phyloP scores from a whole-genome alignment of 768 basidiomycete genomes.

The Podaxis sp. region DNA sequence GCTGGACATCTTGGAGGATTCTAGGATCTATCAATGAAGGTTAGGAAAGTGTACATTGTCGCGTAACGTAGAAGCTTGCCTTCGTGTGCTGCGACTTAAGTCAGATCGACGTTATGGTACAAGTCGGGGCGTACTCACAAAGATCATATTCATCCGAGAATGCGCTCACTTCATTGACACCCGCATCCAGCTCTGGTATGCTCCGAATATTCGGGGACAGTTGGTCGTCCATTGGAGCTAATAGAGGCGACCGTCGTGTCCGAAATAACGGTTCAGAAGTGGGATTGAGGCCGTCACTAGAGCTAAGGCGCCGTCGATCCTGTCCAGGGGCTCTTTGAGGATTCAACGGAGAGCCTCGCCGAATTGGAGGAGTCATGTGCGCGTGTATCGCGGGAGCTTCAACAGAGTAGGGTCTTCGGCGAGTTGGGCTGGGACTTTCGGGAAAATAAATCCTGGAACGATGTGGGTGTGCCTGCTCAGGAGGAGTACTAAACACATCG shows the following conservation, averaged over 20 bases:
- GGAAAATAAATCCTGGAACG: slow-evolving; percentile 9
- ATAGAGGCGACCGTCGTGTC: background rate
- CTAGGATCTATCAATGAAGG: slow-evolving; percentile 55
- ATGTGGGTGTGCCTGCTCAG: slow-evolving; percentile 13
- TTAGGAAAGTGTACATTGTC: slow-evolving; percentile 5
- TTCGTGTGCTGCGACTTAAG: slow-evolving; percentile 58
- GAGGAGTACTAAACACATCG: slow-evolving; percentile 23
- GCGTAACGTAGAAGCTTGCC: slow-evolving; percentile 38
- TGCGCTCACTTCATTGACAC: slow-evolving; percentile 22
- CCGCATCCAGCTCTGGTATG: slow-evolving; percentile 19
- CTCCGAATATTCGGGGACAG: background rate
- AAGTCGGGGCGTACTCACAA: slow-evolving; percentile 43
- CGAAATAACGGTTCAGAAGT: slow-evolving; percentile 22
- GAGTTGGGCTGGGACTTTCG: slow-evolving; percentile 2
- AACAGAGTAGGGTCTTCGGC: slow-evolving; percentile 17
- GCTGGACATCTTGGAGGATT: slow-evolving; percentile 78
- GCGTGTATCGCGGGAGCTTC: slow-evolving; percentile 13
- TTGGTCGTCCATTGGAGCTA: slow-evolving; percentile 2
- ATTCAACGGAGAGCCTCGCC: slow-evolving; percentile 33
- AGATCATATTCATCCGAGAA: slow-evolving; percentile 81
- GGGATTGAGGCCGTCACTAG: slow-evolving; percentile 21
- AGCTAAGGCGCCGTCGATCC: slow-evolving; percentile 26
- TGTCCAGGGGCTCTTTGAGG: slow-evolving; percentile 27
- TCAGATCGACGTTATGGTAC: background rate
- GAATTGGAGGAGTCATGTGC: slow-evolving; percentile 25